Percentiles rank a stretch among this genome's conserved stretches.
phyloP scores from a whole-genome alignment of 305 asterid species.

The Euphrasia arctica region DNA sequence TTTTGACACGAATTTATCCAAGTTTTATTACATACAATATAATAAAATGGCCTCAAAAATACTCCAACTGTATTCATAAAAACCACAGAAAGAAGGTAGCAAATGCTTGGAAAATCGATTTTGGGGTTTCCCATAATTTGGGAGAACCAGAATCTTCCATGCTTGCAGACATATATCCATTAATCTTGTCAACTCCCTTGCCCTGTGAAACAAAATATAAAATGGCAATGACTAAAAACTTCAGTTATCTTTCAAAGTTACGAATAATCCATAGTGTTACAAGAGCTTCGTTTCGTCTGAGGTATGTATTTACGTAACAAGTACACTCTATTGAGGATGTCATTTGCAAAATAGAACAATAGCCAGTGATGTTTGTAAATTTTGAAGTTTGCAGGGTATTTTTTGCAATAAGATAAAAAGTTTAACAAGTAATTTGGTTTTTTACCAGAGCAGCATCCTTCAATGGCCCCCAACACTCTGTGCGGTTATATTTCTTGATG shows the following conservation, averaged over 20 bases:
- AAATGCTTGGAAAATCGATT: slow-evolving; percentile 74
- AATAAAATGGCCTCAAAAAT: slow-evolving; percentile 44
- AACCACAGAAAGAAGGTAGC: slow-evolving; percentile 57
- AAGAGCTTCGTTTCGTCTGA: neutral
- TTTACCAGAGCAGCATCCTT: slow-evolving; percentile 79
- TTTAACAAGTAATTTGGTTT: neutral
- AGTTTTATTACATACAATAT: slow-evolving; percentile 31
- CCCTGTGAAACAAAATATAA: slow-evolving; percentile 37
- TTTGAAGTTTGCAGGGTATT: neutral
- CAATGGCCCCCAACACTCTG: slow-evolving; percentile 91
- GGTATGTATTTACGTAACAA: neutral
- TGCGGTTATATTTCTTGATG: slow-evolving; percentile 67
- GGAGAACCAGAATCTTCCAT: slow-evolving; percentile 35
- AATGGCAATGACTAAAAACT: neutral
- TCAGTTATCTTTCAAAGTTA: neutral
- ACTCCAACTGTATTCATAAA: slow-evolving; percentile 18
- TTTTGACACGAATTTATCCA: slow-evolving; percentile 40
- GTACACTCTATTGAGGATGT: neutral
- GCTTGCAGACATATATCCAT: slow-evolving; percentile 46
- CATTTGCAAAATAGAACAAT: neutral
- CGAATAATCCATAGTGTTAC: neutral
- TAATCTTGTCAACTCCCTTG: slow-evolving; percentile 48
- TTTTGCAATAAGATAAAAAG: neutral
- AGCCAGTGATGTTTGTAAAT: neutral
- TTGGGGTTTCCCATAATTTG: slow-evolving; percentile 49